phyloP scores from a whole-genome alignment of 257 asterid species.

The Cruciata laevipes region DNA sequence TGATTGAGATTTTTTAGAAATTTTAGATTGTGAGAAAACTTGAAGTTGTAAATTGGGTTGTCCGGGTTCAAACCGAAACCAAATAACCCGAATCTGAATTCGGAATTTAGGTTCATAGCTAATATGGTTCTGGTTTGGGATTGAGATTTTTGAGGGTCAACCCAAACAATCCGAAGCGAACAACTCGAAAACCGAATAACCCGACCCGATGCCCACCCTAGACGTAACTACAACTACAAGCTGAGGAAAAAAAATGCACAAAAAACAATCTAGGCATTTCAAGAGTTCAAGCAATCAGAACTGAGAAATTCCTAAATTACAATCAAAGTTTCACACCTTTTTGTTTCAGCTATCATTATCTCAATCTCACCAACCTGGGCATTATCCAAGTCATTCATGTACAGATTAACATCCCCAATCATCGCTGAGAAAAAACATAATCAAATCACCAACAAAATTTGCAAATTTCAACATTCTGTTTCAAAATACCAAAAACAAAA shows the following conservation, averaged over 20 bases:
- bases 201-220: no score
- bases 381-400: constrained; percentile 82
- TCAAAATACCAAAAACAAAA: neutral
- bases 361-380: constrained; percentile 70
- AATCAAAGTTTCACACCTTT: constrained; percentile 35
- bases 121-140: no score
- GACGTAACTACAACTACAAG: neutral
- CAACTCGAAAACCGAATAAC: no score
- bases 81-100: no score
- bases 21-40: no score
- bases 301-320: neutral
- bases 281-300: neutral
- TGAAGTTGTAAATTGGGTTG: no score
- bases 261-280: neutral
- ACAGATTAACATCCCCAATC: constrained; percentile 92
- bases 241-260: neutral
- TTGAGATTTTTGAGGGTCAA: no score
- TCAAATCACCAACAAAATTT: neutral
- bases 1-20: no score
- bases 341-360: constrained; percentile 85
- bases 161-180: no score
- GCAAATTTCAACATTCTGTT: neutral
- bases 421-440: constrained; percentile 46
- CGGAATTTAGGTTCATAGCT: no score
- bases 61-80: no score